Conservation (phyloP, 148 eudicot species). For the Chenopodium berlandieri region DNA sequence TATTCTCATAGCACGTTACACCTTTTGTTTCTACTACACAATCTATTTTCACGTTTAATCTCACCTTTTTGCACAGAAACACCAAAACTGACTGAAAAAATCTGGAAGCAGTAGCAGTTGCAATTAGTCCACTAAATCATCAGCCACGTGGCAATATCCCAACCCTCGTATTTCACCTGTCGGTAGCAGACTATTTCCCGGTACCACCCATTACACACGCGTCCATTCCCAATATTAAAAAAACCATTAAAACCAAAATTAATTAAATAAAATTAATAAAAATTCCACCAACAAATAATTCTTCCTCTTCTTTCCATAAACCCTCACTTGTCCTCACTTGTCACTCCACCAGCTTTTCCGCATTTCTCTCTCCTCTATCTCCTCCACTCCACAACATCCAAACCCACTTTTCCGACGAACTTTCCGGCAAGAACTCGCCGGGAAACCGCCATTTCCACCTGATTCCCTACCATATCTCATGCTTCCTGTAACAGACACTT, state of each 20-base stretch:
- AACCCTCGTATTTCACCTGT: conserved; percentile 5
- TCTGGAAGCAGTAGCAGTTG: background rate
- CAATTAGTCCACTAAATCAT: background rate
- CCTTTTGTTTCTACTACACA: background rate
- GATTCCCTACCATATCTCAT: conserved; percentile 1
- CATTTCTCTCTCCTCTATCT: background rate
- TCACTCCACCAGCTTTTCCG: background rate
- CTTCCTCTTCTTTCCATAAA: no score
- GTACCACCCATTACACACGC: conserved; percentile 10
- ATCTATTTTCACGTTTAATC: background rate
- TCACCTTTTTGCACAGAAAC: no score
- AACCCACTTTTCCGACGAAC: background rate
- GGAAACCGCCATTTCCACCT: background rate
- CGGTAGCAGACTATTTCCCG: conserved; percentile 13
- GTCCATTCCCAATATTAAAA: background rate
- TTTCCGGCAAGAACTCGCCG: background rate
- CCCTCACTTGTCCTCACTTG: background rate
- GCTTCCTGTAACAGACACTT: conserved; percentile 34
- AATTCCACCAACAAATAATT: no score
- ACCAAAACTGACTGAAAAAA: background rate
- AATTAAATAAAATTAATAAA: no score
- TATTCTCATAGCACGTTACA: background rate
- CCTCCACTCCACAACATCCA: background rate
- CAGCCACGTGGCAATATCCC: background rate
- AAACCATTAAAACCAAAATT: no score